Percentiles rank a stretch among this genome's conserved stretches.
phyloP scores from a whole-genome alignment of 306 rosid species.

The Dryas drummondii region DNA sequence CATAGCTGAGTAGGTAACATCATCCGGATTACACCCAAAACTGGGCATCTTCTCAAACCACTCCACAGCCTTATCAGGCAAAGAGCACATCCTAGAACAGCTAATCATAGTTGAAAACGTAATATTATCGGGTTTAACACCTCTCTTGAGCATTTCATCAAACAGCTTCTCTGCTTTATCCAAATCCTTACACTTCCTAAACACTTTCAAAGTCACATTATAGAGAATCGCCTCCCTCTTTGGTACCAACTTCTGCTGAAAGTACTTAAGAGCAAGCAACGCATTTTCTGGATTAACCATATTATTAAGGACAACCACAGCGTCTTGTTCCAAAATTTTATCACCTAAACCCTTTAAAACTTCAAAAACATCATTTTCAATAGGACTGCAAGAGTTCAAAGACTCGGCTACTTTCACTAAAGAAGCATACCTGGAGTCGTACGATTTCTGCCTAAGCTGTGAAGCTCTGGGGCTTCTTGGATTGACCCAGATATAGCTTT shows the following conservation, averaged over 20 bases:
- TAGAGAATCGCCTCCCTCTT: slow-evolving; percentile 50
- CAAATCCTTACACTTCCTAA: slow-evolving; percentile 50
- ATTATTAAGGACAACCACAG: slow-evolving; percentile 52
- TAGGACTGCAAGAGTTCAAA: slow-evolving; percentile 51
- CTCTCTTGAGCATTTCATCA: slow-evolving; percentile 71
- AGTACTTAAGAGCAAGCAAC: slow-evolving; percentile 47
- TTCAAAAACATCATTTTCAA: slow-evolving; percentile 37
- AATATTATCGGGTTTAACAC: slow-evolving; percentile 57
- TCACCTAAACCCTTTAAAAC: slow-evolving; percentile 45
- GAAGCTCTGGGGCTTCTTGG: slow-evolving; percentile 85
- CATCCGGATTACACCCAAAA: slow-evolving; percentile 62
- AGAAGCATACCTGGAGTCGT: slow-evolving; percentile 55
- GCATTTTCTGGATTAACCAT: slow-evolving; percentile 60
- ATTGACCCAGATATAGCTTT: slow-evolving; percentile 74
- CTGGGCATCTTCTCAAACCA: slow-evolving; percentile 79
- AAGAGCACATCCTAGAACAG: slow-evolving; percentile 53
- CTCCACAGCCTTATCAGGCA: slow-evolving; percentile 66
- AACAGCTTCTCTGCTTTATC: slow-evolving; percentile 80
- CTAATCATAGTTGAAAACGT: slow-evolving; percentile 75
- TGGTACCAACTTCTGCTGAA: slow-evolving; percentile 37
- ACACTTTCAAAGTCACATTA: slow-evolving; percentile 69
- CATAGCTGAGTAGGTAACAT: slow-evolving; percentile 54
- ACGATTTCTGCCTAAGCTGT: slow-evolving; percentile 54
- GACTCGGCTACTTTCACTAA: slow-evolving; percentile 53
- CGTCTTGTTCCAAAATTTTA: slow-evolving; percentile 47